Evolutionary conservation across 2,329 filamentous ascomycete species (phyloP), one percentile per base, ranked within the genome.

Genomic region (Aquanectria penicillioides): DNA sequence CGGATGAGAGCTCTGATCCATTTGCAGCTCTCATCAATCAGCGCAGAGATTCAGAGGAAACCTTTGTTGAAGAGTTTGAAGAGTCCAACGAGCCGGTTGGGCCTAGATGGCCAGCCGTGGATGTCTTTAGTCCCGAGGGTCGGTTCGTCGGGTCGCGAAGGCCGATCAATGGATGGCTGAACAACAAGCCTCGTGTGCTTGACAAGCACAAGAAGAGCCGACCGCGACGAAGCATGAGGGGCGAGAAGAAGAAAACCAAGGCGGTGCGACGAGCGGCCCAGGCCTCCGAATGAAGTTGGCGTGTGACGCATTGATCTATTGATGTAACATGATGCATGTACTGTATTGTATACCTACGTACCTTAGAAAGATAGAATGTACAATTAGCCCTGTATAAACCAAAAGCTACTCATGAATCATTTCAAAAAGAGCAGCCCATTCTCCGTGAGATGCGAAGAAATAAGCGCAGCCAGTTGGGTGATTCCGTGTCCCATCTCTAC

Each of bases 101-200:
- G 65, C 73, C 74, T 1, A 75, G 78, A 18, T 88, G 87, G 80
- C 93, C 93, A 0, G 81, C 88, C 9, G 84, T 99, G 6, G 94
- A 98, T 65, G 87, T 98, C 0, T 97, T 90, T 70, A 91, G 86
- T 23, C 95, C 95, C 0, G 84, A 93, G 57, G 95, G 95, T n/a
- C 88, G 87, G 68, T 95, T 91, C 67, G 81, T 98, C 25, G 89
- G 83, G 1, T 77, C 80, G 9, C 81, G 92, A 29, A 74, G 73
- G 64, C 90, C 91, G 2, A 88, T 96, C 81, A 88, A 90, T 67
- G 91, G 87, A 6, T 93, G 88, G 85, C 57, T 89, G 58, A 73
- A 89, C 49, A 84, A 84, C 63, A 86, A 86, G 71, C 85, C 85
- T 23, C 79, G 77, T 12, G 75, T 80, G n/a, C 75, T 79, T 20